phyloP scores from a whole-genome alignment of 805 yeast genomes.

The Schwanniomyces yamadae region DNA sequence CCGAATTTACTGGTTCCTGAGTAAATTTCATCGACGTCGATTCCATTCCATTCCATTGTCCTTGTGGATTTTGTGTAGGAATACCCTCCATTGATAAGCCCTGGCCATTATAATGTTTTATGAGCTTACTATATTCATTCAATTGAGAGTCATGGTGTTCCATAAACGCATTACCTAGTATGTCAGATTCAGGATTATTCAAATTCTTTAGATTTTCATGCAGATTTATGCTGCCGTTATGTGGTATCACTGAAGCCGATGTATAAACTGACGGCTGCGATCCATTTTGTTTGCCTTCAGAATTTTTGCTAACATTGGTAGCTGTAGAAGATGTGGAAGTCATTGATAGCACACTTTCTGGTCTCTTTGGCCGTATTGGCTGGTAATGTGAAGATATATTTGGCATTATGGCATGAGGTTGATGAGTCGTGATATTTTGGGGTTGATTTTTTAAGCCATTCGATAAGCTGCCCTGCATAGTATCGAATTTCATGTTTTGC shows the following conservation, averaged over 20 bases:
- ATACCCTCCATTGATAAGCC: constrained; percentile 1
- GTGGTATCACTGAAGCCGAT: constrained; percentile 4
- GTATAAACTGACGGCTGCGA: constrained; percentile 14
- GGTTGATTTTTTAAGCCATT: too few relatives aligned
- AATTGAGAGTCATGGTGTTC: constrained; percentile 3
- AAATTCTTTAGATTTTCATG: neutral
- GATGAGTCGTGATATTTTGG: constrained; percentile 12
- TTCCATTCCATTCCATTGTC: neutral
- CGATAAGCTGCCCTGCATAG: neutral
- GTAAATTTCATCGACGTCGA: neutral
- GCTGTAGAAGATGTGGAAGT: constrained; percentile 35
- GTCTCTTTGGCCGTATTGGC: constrained; percentile 32
- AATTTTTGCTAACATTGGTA: constrained; percentile 7
- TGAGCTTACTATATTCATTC: constrained; percentile 4
- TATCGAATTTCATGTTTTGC: neutral
- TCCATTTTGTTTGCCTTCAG: constrained; percentile 7
- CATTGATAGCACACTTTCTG: constrained; percentile 41
- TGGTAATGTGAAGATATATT: constrained; percentile 16
- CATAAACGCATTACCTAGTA: constrained; percentile 1
- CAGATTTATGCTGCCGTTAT: neutral
- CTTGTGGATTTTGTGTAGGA: neutral
- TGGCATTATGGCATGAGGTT: constrained; percentile 22
- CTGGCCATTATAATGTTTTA: constrained; percentile 1
- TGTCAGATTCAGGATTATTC: constrained; percentile 1
- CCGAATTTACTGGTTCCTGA: constrained; percentile 1